These are phyloP conservation scores for Coffea eugenioides DNA, from an alignment of 257 asterid genomes.

Conservation along the genomic window DNA sequence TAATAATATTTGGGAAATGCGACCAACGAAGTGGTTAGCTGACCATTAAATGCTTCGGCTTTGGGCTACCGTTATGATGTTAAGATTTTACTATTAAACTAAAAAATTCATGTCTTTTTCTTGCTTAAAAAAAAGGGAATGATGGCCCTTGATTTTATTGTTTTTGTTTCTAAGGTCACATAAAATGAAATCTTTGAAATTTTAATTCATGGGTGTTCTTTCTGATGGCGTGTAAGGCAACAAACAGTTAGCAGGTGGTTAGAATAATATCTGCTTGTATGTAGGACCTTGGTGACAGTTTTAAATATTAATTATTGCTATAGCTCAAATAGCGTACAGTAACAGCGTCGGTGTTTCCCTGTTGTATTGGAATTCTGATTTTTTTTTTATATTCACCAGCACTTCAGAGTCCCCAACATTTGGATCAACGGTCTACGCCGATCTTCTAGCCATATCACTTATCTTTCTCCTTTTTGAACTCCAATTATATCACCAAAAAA, in stretches of 20 bases:
- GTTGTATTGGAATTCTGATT: not conserved
- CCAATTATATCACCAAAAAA: not conserved
- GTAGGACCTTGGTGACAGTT: not conserved
- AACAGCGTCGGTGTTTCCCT: not conserved
- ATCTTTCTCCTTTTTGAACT: not conserved
- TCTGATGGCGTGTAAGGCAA: too few relatives aligned
- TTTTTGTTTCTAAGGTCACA: conserved; percentile 2
- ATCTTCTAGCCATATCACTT: not conserved
- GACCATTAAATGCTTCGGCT: not conserved
- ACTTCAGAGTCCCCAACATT: not conserved
- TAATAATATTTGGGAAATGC: not conserved
- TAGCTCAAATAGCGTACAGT: not conserved
- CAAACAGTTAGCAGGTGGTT: conserved; percentile 1
- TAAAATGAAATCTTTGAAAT: not conserved
- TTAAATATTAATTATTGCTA: not conserved
- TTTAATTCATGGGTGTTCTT: not conserved
- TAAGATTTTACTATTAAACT: not conserved
- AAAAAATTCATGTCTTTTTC: not conserved
- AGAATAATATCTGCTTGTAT: not conserved
- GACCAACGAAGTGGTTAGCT: not conserved
- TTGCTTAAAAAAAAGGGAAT: conserved; percentile 1
- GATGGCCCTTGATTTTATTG: not conserved
- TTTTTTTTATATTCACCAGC: not conserved
- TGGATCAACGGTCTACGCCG: not conserved
- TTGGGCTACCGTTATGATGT: not conserved